These are phyloP conservation scores for Pichia sp. DNA, from an alignment of 1,139 yeast genomes.

Conservation along the genomic window DNA sequence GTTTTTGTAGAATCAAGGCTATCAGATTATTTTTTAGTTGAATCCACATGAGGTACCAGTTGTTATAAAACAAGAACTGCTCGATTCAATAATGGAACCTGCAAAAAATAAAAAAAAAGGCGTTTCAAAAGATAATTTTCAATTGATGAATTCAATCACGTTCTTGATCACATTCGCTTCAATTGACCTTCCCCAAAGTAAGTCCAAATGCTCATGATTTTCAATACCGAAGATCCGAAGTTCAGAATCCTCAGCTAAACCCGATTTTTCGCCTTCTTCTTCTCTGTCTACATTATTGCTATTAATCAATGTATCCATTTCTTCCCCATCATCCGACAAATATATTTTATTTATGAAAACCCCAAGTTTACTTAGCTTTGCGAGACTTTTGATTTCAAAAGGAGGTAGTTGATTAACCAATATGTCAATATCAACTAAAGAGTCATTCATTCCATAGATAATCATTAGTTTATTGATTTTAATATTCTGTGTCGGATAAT, in stretches of 20 bases:
- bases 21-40: no score
- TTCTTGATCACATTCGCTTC: conserved; percentile 44
- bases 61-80: no score
- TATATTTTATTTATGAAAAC: no score
- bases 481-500: conserved; percentile 31
- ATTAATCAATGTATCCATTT: neutral
- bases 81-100: no score
- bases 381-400: conserved; percentile 7
- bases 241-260: conserved; percentile 1
- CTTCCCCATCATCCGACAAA: conserved; percentile 3
- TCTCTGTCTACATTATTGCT: neutral
- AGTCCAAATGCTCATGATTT: conserved; percentile 76
- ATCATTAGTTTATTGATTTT: conserved; percentile 49
- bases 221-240: conserved; percentile 35
- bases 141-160: conserved; percentile 34
- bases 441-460: conserved; percentile 74
- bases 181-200: conserved; percentile 78
- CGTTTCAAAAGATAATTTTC: neutral
- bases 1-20: no score
- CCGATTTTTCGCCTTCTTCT: neutral
- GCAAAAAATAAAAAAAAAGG: no score
- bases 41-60: no score
- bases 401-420: conserved; percentile 52
- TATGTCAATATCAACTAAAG: conserved; percentile 74
- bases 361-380: neutral